A percentile compares a stretch with the other conserved stretches of the same genome.
phyloP scores from a whole-genome alignment of 2,329 filamentous ascomycete genomes.

The Penicillium palitans region DNA sequence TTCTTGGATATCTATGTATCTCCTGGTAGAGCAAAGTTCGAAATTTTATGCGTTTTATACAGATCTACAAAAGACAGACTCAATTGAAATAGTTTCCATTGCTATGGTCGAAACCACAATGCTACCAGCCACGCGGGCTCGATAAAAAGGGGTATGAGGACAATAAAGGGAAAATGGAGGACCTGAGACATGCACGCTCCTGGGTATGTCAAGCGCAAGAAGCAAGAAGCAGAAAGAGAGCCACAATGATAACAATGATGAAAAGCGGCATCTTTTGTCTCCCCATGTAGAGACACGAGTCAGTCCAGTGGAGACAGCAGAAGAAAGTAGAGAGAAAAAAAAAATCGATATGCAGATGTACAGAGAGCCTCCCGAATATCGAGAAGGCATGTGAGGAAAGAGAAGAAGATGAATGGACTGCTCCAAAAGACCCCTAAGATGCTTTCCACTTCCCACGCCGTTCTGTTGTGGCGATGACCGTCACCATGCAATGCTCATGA shows the following conservation, averaged over 20 bases:
- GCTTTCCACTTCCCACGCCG: constrained; percentile 33
- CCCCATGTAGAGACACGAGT: constrained; percentile 2
- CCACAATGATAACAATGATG: constrained; percentile 4
- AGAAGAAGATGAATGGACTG: constrained; percentile 27
- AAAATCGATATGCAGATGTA: constrained; percentile 16
- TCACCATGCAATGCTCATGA: constrained; percentile 29
- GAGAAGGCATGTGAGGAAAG: constrained; percentile 9
- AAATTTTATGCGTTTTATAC: no score
- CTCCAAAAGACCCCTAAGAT: constrained; percentile 32
- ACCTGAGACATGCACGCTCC: constrained; percentile 25
- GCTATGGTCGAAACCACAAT: constrained; percentile 13
- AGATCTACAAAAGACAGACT: background rate
- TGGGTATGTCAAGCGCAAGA: constrained; percentile 21
- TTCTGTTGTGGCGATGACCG: constrained; percentile 34
- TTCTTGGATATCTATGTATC: background rate
- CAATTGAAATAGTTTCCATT: constrained; percentile 11
- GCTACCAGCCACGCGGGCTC: constrained; percentile 6
- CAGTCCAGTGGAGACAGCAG: constrained; percentile 18
- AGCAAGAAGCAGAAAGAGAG: constrained; percentile 14
- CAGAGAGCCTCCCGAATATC: constrained; percentile 13
- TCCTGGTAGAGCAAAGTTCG: no score
- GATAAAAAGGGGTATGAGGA: constrained; percentile 15
- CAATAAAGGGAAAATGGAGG: constrained; percentile 13
- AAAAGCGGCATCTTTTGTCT: constrained; percentile 1
- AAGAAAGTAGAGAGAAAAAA: constrained; percentile 20